These are phyloP conservation scores for Ganoderma lingzhi DNA, from an alignment of 1,284 basidiomycete genomes.

Conservation along the genomic window DNA sequence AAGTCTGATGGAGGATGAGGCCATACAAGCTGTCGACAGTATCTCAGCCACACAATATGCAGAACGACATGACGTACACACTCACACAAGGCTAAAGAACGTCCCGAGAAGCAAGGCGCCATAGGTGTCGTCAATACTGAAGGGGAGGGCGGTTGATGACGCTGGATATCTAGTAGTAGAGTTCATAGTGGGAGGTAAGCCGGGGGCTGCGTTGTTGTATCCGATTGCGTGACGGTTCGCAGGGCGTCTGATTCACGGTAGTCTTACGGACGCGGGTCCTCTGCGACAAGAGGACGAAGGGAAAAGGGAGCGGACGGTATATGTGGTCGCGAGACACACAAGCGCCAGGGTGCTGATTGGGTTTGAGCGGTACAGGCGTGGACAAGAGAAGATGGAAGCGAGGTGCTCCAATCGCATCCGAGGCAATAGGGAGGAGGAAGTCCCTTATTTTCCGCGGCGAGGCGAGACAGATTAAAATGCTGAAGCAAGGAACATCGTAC, in stretches of 20 bases:
- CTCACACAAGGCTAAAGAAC: conserved; percentile 8
- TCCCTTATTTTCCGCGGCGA: neutral
- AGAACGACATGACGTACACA: too few species aligned
- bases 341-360: neutral
- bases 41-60: neutral
- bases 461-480: neutral
- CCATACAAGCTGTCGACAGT: neutral
- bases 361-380: neutral
- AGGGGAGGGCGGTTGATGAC: too few species aligned
- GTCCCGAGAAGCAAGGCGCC: conserved; percentile 4
- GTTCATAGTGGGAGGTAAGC: neutral
- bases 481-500: neutral
- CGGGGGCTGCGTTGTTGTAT: neutral
- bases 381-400: neutral
- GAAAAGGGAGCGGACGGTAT: neutral
- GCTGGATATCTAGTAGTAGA: neutral
- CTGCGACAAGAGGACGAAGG: neutral
- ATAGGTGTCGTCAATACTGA: neutral
- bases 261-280: too few species aligned
- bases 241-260: neutral
- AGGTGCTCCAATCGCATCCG: neutral
- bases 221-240: neutral
- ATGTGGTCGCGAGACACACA: neutral
- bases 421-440: neutral
- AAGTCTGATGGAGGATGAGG: neutral